Evolutionary conservation across 805 yeast species (phyloP).

Genomic region (Metschnikowia baotianmanensis): DNA sequence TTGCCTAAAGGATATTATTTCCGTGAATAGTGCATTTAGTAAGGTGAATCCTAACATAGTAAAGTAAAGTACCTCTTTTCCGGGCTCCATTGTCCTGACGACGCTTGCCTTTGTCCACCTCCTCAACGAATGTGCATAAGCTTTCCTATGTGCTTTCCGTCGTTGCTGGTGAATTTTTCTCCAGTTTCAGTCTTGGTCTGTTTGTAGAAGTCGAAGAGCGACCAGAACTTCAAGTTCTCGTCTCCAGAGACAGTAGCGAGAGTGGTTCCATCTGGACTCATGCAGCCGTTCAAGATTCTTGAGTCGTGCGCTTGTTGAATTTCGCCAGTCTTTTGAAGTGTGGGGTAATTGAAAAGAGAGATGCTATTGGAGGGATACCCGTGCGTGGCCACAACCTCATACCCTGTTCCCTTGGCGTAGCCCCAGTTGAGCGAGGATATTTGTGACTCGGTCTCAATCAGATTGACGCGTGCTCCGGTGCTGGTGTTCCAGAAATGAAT

Average conservation of each 20-base stretch:
- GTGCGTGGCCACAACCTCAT: slow-evolving; percentile 89
- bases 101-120: no score
- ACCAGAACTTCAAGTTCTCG: slow-evolving; percentile 94
- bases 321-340: slow-evolving; percentile 83
- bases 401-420: slow-evolving; percentile 62
- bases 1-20: no score
- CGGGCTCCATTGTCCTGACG: no score
- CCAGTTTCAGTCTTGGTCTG: slow-evolving; percentile 21
- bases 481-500: slow-evolving; percentile 93
- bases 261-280: slow-evolving; percentile 88
- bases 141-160: slow-evolving; percentile 23
- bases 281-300: slow-evolving; percentile 74
- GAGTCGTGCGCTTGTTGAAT: slow-evolving; percentile 86
- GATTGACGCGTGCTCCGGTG: slow-evolving; percentile 81
- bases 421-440: slow-evolving; percentile 96
- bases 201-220: slow-evolving; percentile 63
- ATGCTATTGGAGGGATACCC: slow-evolving; percentile 89
- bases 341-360: slow-evolving; percentile 80
- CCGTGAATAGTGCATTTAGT: no score
- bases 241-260: slow-evolving; percentile 95
- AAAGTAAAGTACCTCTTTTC: no score
- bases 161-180: slow-evolving; percentile 20
- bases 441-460: slow-evolving; percentile 90
- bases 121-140: slow-evolving; percentile 26
- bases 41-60: no score